A percentile compares a stretch with the other conserved stretches of the same genome.
These are phyloP conservation scores for Periconia digitata DNA, from an alignment of 2,329 filamentous ascomycete species.

Conservation along the genomic window DNA sequence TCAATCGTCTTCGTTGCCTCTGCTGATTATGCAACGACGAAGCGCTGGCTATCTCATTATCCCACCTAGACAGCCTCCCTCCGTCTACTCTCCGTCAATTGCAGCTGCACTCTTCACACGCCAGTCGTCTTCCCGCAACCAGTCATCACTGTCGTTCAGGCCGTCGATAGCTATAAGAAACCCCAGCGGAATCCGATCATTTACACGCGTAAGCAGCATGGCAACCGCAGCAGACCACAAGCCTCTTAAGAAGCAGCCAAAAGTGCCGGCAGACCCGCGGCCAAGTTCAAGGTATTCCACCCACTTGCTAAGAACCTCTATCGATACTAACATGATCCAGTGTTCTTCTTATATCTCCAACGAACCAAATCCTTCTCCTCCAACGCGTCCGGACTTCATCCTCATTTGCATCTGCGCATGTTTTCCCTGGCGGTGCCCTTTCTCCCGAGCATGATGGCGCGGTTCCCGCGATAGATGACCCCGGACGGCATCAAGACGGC, in stretches of 20 bases:
- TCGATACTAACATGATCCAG: conserved; percentile 49
- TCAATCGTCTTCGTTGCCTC: conserved; percentile 10
- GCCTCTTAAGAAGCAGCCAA: conserved; percentile 32
- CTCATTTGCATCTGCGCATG: conserved; percentile 87
- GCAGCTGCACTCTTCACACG: background rate
- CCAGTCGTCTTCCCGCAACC: background rate
- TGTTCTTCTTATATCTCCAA: conserved; percentile 80
- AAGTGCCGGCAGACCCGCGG: conserved; percentile 52
- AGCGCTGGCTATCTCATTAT: conserved; percentile 9
- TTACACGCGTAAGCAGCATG: conserved; percentile 25
- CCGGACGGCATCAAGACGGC: conserved; percentile 68
- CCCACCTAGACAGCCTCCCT: conserved; percentile 8
- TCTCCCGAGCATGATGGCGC: conserved; percentile 74
- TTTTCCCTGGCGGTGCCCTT: conserved; percentile 91
- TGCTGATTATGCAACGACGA: conserved; percentile 30
- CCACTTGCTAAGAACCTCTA: background rate
- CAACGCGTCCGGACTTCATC: conserved; percentile 81
- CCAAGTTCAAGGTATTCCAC: conserved; percentile 62
- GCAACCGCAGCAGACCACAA: conserved; percentile 35
- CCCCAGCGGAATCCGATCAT: background rate
- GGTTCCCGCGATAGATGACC: conserved; percentile 53
- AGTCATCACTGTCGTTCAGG: background rate
- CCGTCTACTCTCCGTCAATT: background rate
- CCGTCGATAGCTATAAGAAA: background rate
- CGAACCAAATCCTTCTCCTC: conserved; percentile 84